phyloP scores from a whole-genome alignment of 2,329 filamentous ascomycete genomes.

The Incumbomyces lentus region DNA sequence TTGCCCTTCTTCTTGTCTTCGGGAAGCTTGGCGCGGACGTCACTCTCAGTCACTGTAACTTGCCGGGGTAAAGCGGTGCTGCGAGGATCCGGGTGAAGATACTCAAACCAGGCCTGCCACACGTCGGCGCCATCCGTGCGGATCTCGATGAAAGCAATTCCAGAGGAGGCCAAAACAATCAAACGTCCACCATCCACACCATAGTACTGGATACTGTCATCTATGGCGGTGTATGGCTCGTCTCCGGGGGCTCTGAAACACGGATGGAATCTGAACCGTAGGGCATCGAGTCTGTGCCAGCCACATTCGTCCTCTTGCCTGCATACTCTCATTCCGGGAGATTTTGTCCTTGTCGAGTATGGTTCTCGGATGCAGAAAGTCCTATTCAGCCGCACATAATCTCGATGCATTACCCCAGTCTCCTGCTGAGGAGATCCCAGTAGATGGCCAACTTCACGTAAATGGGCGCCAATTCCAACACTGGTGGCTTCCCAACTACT shows the following conservation, averaged over 20 bases:
- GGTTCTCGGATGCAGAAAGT: conserved; percentile 73
- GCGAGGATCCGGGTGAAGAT: conserved; percentile 50
- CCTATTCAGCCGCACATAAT: conserved; percentile 75
- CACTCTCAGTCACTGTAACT: conserved; percentile 62
- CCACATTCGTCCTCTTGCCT: conserved; percentile 70
- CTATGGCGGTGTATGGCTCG: conserved; percentile 44
- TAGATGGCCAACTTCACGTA: conserved; percentile 83
- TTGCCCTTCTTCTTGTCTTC: conserved; percentile 61
- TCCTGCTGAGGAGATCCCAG: conserved; percentile 87
- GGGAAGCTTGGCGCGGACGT: conserved; percentile 60
- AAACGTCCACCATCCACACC: conserved; percentile 67
- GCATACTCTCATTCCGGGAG: conserved; percentile 63
- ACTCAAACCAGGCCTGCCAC: conserved; percentile 75
- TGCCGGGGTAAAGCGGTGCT: conserved; percentile 55
- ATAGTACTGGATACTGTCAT: conserved; percentile 77
- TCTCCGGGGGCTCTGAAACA: conserved; percentile 81
- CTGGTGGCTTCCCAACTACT: conserved; percentile 95
- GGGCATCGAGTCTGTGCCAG: conserved; percentile 81
- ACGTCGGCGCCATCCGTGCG: conserved; percentile 68
- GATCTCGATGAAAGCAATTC: conserved; percentile 77
- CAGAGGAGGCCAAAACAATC: conserved; percentile 66
- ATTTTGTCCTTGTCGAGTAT: conserved; percentile 77
- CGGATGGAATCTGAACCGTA: conserved; percentile 83
- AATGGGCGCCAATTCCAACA: conserved; percentile 82
- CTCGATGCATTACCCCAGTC: conserved; percentile 80